Percentiles rank a stretch among this genome's conserved stretches.
phyloP scores from a whole-genome alignment of 1,139 yeast species.

The Yamadazyma friedrichii region DNA sequence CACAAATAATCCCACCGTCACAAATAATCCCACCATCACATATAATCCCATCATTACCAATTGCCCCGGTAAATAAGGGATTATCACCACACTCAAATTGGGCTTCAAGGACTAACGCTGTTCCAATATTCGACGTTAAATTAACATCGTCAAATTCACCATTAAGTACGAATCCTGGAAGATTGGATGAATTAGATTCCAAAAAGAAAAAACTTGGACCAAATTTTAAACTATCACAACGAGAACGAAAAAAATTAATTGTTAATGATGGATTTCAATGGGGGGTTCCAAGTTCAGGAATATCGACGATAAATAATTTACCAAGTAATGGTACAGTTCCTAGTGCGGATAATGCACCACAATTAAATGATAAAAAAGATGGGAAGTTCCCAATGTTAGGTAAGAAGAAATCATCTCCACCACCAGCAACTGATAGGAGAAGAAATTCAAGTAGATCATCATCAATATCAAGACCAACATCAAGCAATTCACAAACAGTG shows the following conservation, averaged over 20 bases:
- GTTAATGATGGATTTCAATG: conserved; percentile 1
- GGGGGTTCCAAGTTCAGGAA: conserved; percentile 4
- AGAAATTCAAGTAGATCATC: neutral
- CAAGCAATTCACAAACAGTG: neutral
- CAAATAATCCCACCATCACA: too few relatives aligned
- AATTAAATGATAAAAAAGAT: neutral
- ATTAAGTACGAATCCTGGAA: neutral
- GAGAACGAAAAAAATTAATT: conserved; percentile 44
- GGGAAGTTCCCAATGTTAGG: conserved; percentile 4
- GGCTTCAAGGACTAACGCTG: conserved; percentile 23
- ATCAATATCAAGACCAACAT: neutral
- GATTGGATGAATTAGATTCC: conserved; percentile 9
- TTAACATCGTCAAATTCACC: neutral
- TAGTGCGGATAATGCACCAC: neutral
- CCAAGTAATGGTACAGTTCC: neutral
- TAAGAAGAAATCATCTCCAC: conserved; percentile 2
- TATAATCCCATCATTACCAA: too few relatives aligned
- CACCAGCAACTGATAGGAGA: neutral
- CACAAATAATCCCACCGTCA: too few relatives aligned
- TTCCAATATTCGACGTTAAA: conserved; percentile 14
- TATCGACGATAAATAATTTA: neutral
- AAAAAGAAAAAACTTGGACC: conserved; percentile 37
- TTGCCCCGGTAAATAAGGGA: conserved; percentile 11
- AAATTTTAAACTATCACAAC: conserved; percentile 45
- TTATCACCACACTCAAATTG: conserved; percentile 33